These are phyloP conservation scores for Plectosphaerella plurivora DNA, from an alignment of 2,329 filamentous ascomycete species.

Conservation along the genomic window DNA sequence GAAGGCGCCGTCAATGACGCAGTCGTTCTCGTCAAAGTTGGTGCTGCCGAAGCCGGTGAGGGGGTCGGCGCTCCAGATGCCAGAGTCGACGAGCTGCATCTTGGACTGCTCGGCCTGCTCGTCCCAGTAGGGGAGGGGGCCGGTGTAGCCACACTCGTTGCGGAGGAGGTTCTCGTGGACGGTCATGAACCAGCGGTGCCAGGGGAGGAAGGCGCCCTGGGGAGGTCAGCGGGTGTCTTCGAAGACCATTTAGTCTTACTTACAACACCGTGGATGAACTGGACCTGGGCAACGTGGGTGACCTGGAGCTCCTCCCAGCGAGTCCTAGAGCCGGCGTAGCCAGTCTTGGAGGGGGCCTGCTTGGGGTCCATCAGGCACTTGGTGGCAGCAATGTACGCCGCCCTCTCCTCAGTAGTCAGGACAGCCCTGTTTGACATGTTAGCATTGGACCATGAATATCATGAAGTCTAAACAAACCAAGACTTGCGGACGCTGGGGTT, in stretches of 20 bases:
- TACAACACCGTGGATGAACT: slow-evolving; percentile 10
- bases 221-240: background rate
- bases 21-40: background rate
- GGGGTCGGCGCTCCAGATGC: slow-evolving; percentile 1
- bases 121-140: slow-evolving; percentile 15
- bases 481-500: slow-evolving; percentile 3
- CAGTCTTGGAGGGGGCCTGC: slow-evolving; percentile 4
- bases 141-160: slow-evolving; percentile 20
- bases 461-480: background rate
- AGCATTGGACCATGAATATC: background rate
- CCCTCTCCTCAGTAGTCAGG: slow-evolving; percentile 4
- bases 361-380: slow-evolving; percentile 8
- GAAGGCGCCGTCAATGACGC: slow-evolving; percentile 8
- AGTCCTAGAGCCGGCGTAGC: slow-evolving; percentile 4
- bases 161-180: slow-evolving; percentile 20
- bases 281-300: slow-evolving; percentile 6
- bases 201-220: slow-evolving; percentile 15
- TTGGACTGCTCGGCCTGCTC: slow-evolving; percentile 2
- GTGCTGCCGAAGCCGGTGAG: slow-evolving; percentile 7
- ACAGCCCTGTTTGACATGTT: background rate
- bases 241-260: background rate
- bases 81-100: background rate
- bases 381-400: slow-evolving; percentile 2
- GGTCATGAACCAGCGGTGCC: slow-evolving; percentile 20
- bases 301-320: slow-evolving; percentile 9